Base-by-base conservation (phyloP, 495 filamentous ascomycete species). In the Geoglossum glabrum region DNA sequence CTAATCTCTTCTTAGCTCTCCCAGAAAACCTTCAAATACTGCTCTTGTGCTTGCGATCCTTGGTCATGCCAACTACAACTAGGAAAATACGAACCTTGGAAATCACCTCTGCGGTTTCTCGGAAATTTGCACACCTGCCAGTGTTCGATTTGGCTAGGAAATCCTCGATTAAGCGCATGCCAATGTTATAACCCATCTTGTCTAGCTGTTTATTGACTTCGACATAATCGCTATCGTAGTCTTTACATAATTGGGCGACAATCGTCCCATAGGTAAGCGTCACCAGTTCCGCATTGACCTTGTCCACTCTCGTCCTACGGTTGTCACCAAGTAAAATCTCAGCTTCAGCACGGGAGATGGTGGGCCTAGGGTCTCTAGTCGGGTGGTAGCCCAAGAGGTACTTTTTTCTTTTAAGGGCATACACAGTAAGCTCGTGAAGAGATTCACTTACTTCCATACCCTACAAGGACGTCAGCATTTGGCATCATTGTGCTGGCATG, bases 161-260 rank as follows among this genome's bases (percentile, higher is more conserved):
- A 68, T 98, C 92, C 64, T 98, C 92, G 67, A 98, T 95, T 62
- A 98, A 73, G 27, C 92, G 85, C 69, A 97, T 77, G 8, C 92
- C 92, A 59, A 98, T 97, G 63, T 95, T 96, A 74, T 97, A 95
- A 38, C 92, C 92, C 92, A 98, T 98, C 72, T 88, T 93, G 66
- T 98, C 92, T 49, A 98, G 74, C 67, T 98, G 92, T 71, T 87
- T 87, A 72, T 98, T 98, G 67, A 88, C 90, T 67, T 97, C 86
- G 54, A 79, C 75, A 64, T 98, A 98, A 69, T 96, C 84, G 60
- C 80, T 81, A 61, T 95, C 87, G 65, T 84, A 94, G 74, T 98
- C 92, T 68, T 90, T 89, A 72, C 89, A 95, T 56, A 98, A 76
- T 69, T 97, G 92, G 40, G 87, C 84, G 57, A 98, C 92, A 63